phyloP scores from a whole-genome alignment of 768 basidiomycete species.

The Candolleomyces aberdarensis region DNA sequence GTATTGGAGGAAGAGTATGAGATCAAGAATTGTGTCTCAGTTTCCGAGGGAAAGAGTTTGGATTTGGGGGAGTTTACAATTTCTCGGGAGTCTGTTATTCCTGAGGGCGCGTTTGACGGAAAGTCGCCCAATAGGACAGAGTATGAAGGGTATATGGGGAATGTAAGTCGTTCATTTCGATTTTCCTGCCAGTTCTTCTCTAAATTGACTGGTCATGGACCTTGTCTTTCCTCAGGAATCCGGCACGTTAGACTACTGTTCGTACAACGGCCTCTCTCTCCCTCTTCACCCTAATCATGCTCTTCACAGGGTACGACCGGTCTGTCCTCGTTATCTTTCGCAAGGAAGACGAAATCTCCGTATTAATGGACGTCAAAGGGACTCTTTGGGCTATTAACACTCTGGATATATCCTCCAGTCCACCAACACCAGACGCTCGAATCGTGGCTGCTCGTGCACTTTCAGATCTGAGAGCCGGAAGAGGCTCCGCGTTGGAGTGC shows the following conservation, averaged over 20 bases:
- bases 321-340: slow-evolving; percentile 30
- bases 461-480: background rate
- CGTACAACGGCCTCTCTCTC: slow-evolving; percentile 4
- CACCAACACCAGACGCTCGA: slow-evolving; percentile 15
- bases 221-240: slow-evolving; percentile 17
- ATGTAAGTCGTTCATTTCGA: slow-evolving; percentile 23
- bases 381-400: slow-evolving; percentile 18
- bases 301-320: slow-evolving; percentile 12
- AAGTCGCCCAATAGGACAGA: slow-evolving; percentile 31
- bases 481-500: too few relatives aligned
- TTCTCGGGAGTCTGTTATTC: slow-evolving; percentile 26
- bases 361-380: slow-evolving; percentile 17
- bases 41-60: slow-evolving; percentile 24
- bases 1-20: slow-evolving; percentile 15
- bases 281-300: background rate
- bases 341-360: slow-evolving; percentile 15
- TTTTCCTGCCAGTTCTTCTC: background rate
- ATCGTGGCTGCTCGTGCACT: slow-evolving; percentile 12
- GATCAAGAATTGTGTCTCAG: slow-evolving; percentile 26
- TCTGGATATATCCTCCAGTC: slow-evolving; percentile 10
- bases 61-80: slow-evolving; percentile 15
- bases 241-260: slow-evolving; percentile 28
- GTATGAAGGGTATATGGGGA: slow-evolving; percentile 40
- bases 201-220: background rate
- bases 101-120: slow-evolving; percentile 31